phyloP scores from a whole-genome alignment of 2,329 filamentous ascomycete species.

The Parastagonospora nodorum region DNA sequence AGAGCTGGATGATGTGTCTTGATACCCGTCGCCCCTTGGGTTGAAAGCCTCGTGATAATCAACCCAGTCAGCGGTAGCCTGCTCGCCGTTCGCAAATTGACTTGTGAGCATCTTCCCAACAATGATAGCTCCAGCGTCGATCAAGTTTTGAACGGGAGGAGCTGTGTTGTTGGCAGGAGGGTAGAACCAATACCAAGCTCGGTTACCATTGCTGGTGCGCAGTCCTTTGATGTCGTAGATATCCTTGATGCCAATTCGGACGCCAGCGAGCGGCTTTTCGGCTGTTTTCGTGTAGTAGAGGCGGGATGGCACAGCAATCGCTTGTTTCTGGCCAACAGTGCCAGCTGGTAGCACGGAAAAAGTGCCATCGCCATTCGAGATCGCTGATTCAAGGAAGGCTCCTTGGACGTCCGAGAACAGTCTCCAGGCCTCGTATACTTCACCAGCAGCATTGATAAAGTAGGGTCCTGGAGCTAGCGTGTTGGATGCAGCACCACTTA shows the following conservation, averaged over 20 bases:
- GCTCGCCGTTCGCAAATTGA: slow-evolving; percentile 53
- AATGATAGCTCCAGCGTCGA: slow-evolving; percentile 63
- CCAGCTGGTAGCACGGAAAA: slow-evolving; percentile 51
- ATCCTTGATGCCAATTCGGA: slow-evolving; percentile 67
- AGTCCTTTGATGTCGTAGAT: slow-evolving; percentile 64
- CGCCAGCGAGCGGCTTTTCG: slow-evolving; percentile 63
- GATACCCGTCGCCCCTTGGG: slow-evolving; percentile 52
- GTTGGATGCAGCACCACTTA: slow-evolving; percentile 19
- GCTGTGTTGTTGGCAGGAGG: slow-evolving; percentile 54
- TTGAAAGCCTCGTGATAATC: slow-evolving; percentile 53
- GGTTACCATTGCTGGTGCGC: slow-evolving; percentile 61
- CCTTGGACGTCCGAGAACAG: slow-evolving; percentile 57
- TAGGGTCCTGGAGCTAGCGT: slow-evolving; percentile 55
- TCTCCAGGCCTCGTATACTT: slow-evolving; percentile 55
- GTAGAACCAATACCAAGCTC: slow-evolving; percentile 63
- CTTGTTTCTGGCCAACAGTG: slow-evolving; percentile 46
- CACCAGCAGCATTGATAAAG: slow-evolving; percentile 54
- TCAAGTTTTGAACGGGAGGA: slow-evolving; percentile 58
- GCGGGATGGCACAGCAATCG: slow-evolving; percentile 60
- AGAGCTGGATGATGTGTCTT: slow-evolving; percentile 55
- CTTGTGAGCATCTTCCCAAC: slow-evolving; percentile 54
- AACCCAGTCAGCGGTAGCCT: slow-evolving; percentile 58
- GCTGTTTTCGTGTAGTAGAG: slow-evolving; percentile 61
- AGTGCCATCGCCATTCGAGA: slow-evolving; percentile 45
- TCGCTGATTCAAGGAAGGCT: slow-evolving; percentile 56